Conservation (phyloP, 176 grass and related monocot species). For the Oryza brachyantha region DNA sequence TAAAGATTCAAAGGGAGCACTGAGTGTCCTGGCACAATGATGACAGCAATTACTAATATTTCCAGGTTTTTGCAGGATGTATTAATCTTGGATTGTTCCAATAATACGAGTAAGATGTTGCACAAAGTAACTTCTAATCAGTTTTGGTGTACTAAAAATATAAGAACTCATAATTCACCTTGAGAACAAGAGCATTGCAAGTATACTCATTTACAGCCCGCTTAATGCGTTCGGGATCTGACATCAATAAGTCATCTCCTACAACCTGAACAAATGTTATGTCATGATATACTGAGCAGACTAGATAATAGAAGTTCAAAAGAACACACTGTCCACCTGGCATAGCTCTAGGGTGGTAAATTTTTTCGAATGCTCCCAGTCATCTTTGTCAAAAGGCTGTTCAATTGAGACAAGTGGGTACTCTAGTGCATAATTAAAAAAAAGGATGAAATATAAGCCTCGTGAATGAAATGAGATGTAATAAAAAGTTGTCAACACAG, state of each 20-base stretch:
- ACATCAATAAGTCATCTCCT: constrained; percentile 95
- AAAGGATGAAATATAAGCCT: neutral
- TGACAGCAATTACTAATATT: neutral
- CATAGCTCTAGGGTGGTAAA: constrained; percentile 79
- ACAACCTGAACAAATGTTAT: constrained; percentile 60
- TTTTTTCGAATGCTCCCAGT: constrained; percentile 91
- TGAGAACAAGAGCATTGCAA: constrained; percentile 94
- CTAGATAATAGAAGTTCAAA: neutral
- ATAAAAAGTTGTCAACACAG: constrained; percentile 12
- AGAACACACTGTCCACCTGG: constrained; percentile 53
- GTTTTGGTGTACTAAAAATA: neutral
- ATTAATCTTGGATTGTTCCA: neutral
- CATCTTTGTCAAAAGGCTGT: constrained; percentile 97
- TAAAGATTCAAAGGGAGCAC: neutral
- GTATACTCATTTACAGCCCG: constrained; percentile 84
- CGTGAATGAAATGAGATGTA: constrained; percentile 7
- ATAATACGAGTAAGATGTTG: neutral
- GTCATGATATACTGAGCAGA: constrained; percentile 20
- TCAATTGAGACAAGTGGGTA: constrained; percentile 90
- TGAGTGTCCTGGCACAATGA: neutral
- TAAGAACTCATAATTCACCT: constrained; percentile 40
- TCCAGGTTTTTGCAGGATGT: constrained; percentile 2
- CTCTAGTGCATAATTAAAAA: constrained; percentile 48
- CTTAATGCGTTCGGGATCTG: constrained; percentile 82
- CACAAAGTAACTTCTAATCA: constrained; percentile 13